Percentiles rank a stretch among this genome's conserved stretches.
phyloP scores from a whole-genome alignment of 495 filamentous ascomycete species.

The Emericellopsis terricola region DNA sequence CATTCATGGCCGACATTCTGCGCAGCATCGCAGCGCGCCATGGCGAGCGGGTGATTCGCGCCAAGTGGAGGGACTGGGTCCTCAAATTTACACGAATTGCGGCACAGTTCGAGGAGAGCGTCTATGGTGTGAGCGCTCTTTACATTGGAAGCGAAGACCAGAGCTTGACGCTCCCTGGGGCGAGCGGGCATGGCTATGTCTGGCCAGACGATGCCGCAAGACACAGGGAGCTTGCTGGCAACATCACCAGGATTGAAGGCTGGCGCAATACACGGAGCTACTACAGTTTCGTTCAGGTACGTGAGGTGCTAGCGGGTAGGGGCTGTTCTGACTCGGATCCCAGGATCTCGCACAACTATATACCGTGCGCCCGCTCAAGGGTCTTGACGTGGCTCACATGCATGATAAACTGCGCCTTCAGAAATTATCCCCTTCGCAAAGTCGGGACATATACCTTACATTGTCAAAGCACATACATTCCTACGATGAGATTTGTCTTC shows the following conservation, averaged over 20 bases:
- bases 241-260: conserved; percentile 81
- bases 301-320: neutral
- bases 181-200: conserved; percentile 81
- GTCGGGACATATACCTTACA: conserved; percentile 64
- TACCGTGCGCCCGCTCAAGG: conserved; percentile 55
- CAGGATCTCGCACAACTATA: conserved; percentile 46
- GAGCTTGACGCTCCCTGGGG: conserved; percentile 30
- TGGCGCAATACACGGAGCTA: conserved; percentile 93
- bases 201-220: conserved; percentile 74
- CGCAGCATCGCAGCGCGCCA: conserved; percentile 69
- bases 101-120: conserved; percentile 85
- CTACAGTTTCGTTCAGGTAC: conserved; percentile 79
- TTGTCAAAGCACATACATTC: conserved; percentile 57
- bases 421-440: conserved; percentile 50
- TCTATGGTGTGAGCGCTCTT: conserved; percentile 82
- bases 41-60: conserved; percentile 76
- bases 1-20: conserved; percentile 76
- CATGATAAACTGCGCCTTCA: conserved; percentile 75
- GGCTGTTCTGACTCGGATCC: conserved; percentile 2
- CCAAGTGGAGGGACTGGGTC: conserved; percentile 83
- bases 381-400: conserved; percentile 75
- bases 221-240: conserved; percentile 70
- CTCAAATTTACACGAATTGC: conserved; percentile 79
- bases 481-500: conserved; percentile 77
- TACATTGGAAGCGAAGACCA: conserved; percentile 65